A percentile compares a stretch with the other conserved stretches of the same genome.
These are phyloP conservation scores for Triticum aestivum DNA, from an alignment of 176 grass and related monocot species.

Conservation along the genomic window DNA sequence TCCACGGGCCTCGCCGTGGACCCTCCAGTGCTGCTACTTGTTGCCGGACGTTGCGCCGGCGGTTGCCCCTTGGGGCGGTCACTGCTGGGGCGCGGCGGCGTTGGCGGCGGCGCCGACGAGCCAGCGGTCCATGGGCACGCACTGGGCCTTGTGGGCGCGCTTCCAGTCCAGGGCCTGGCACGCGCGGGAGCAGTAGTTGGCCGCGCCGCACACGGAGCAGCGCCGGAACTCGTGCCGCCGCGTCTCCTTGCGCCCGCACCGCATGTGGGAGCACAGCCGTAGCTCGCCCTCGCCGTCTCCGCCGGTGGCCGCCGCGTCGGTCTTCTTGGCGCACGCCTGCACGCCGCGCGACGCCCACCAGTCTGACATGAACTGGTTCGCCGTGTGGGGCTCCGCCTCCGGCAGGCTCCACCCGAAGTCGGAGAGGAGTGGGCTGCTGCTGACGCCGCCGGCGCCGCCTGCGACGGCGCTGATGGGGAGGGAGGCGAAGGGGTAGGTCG, in stretches of 20 bases:
- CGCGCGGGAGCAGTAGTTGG: conserved; percentile 92
- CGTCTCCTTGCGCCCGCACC: conserved; percentile 67
- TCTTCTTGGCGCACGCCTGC: not conserved
- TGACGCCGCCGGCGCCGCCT: not conserved
- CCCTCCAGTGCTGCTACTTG: not conserved
- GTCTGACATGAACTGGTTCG: conserved; percentile 68
- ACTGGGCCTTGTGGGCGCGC: conserved; percentile 54
- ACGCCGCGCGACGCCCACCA: conserved; percentile 45
- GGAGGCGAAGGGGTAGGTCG: not conserved
- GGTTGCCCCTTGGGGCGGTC: not conserved
- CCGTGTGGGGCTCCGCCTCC: conserved; percentile 59
- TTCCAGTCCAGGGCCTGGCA: conserved; percentile 93
- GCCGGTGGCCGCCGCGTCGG: not conserved
- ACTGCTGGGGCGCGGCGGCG: conserved; percentile 10
- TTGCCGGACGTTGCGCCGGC: not conserved
- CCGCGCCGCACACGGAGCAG: conserved; percentile 81
- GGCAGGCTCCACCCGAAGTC: conserved; percentile 62
- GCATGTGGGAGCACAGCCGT: conserved; percentile 58
- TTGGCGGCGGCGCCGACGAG: conserved; percentile 17
- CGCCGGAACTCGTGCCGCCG: conserved; percentile 87
- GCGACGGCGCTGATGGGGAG: not conserved
- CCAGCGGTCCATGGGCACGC: conserved; percentile 61
- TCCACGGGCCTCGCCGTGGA: conserved; percentile 30
- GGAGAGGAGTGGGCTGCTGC: conserved; percentile 36
- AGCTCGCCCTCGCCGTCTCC: conserved; percentile 20